These are phyloP conservation scores for Mrakia frigida DNA, from an alignment of 768 basidiomycete genomes.

Conservation along the genomic window DNA sequence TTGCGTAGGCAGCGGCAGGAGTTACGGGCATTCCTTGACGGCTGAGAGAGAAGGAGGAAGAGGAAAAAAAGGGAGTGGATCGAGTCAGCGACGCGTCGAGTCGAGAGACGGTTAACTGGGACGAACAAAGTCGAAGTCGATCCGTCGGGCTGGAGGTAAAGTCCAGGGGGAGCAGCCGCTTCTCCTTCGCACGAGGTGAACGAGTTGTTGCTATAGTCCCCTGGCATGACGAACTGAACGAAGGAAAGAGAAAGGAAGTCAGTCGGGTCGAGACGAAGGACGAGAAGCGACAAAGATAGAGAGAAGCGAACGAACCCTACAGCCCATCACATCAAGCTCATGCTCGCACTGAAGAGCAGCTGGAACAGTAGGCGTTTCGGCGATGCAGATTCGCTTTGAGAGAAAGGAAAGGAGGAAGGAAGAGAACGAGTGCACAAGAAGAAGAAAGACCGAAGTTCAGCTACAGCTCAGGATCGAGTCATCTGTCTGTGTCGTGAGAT, in stretches of 20 bases:
- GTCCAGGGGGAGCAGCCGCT: conserved; percentile 38
- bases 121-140: conserved; percentile 55
- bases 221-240: conserved; percentile 40
- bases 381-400: conserved; percentile 45
- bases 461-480: no score
- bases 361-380: conserved; percentile 34
- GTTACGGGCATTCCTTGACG: no score
- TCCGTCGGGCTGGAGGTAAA: conserved; percentile 33
- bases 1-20: no score
- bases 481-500: no score
- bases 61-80: neutral
- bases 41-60: neutral
- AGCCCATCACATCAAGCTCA: conserved; percentile 48
- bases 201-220: conserved; percentile 47
- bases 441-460: neutral
- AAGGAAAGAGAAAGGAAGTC: neutral
- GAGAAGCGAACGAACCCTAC: no score
- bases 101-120: conserved; percentile 53
- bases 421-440: no score
- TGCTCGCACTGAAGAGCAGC: conserved; percentile 48
- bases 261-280: neutral
- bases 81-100: conserved; percentile 16
- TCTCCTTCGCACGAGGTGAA: conserved; percentile 52
- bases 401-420: neutral
- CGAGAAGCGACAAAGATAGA: no score